phyloP scores from a whole-genome alignment of 352 stramenopile genomes.

The Globisporangium paroecandrum region DNA sequence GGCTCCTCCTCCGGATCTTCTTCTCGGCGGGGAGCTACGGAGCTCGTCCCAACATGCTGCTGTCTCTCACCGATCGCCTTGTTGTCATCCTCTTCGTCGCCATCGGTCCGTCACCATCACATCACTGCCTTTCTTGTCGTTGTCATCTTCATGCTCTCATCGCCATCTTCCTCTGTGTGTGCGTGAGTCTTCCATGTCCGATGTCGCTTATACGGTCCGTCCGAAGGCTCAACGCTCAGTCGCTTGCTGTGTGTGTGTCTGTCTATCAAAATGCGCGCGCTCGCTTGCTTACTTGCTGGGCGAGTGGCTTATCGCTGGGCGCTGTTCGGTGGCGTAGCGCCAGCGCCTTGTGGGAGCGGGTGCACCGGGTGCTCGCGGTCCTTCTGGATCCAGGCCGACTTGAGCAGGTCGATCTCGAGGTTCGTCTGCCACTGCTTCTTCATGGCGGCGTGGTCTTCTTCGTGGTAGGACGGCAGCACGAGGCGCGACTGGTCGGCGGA shows the following conservation, averaged over 20 bases:
- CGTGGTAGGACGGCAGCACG: conserved; percentile 20
- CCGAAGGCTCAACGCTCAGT: not conserved
- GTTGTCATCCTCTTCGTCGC: not conserved
- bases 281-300: not conserved
- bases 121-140: not conserved
- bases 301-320: conserved; percentile 2
- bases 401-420: conserved; percentile 62
- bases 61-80: not conserved
- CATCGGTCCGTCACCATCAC: not conserved
- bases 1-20: not conserved
- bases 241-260: not conserved
- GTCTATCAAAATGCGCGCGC: not conserved
- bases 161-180: not conserved
- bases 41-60: not conserved
- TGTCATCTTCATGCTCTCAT: not conserved
- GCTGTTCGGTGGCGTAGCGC: conserved; percentile 2
- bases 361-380: conserved; percentile 33
- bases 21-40: not conserved
- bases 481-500: conserved; percentile 17
- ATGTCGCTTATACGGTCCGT: not conserved
- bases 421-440: conserved; percentile 64
- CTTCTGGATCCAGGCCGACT: conserved; percentile 60
- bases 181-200: not conserved
- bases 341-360: conserved; percentile 10
- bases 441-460: conserved; percentile 43